Conservation (phyloP, 345 rosid genomes). For the Dipteronia dyeriana region DNA sequence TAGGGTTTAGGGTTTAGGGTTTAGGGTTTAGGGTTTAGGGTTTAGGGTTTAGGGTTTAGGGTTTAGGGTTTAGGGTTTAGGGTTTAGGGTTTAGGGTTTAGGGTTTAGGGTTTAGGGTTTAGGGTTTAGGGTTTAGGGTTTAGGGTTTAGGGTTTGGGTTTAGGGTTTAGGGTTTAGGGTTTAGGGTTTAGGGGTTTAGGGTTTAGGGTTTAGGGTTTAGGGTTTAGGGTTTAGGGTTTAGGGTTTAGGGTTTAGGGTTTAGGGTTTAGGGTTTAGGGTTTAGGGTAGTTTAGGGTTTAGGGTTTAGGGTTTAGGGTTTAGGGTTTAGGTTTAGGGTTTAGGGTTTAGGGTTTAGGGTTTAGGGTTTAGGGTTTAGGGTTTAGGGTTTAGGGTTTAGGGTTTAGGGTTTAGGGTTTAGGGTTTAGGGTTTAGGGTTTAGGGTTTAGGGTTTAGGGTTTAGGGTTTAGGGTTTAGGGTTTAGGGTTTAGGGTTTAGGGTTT, state of each 20-base stretch:
- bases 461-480: no score
- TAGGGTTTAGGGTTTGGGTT: background rate
- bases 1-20: background rate
- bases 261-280: conserved; percentile 9
- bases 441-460: no score
- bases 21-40: background rate
- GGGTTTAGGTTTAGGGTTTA: conserved; percentile 8
- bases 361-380: conserved; percentile 3
- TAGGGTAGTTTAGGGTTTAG: no score
- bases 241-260: conserved; percentile 10
- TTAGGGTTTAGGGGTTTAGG: background rate
- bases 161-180: background rate
- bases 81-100: background rate
- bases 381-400: background rate
- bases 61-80: background rate
- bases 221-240: conserved; percentile 9
- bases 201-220: conserved; percentile 9
- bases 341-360: conserved; percentile 11
- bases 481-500: no score
- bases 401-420: no score
- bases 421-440: no score
- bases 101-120: background rate
- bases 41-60: background rate
- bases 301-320: background rate
- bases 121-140: background rate